These are phyloP conservation scores for Paramecium pentaurelia DNA, from an alignment of 73 alveolate genomes.

Conservation along the genomic window DNA sequence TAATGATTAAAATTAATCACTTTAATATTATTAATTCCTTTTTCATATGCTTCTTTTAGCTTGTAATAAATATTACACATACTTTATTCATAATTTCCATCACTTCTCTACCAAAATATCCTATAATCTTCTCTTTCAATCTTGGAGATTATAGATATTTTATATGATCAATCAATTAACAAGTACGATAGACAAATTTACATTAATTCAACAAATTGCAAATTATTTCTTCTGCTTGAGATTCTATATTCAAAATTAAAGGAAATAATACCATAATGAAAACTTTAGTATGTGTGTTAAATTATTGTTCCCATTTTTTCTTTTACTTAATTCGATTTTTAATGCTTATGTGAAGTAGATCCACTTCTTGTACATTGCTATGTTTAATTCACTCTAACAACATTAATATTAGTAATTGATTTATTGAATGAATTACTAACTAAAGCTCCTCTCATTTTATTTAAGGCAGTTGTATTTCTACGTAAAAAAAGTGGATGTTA, in stretches of 20 bases:
- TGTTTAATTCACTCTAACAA: neutral
- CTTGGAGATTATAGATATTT: neutral
- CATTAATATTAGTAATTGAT: neutral
- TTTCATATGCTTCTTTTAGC: constrained; percentile 32
- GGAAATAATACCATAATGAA: neutral
- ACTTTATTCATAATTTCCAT: constrained; percentile 4
- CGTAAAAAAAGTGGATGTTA: neutral
- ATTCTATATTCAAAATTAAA: neutral
- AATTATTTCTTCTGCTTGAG: neutral
- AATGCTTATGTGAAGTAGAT: constrained; percentile 19
- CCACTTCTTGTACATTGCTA: neutral
- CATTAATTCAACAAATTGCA: neutral
- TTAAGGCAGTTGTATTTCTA: neutral
- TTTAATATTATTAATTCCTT: neutral
- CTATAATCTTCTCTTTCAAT: neutral
- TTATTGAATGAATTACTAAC: constrained; percentile 10
- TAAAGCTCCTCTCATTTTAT: neutral
- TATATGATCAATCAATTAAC: constrained; percentile 2
- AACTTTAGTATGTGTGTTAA: neutral
- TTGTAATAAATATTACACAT: neutral
- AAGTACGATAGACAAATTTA: constrained; percentile 1
- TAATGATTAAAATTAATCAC: neutral
- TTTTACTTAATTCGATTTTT: neutral
- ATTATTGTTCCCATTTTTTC: neutral
- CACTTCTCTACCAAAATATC: neutral